Base-by-base conservation (phyloP, 805 yeast species). In the Metschnikowia baotianmanensis region DNA sequence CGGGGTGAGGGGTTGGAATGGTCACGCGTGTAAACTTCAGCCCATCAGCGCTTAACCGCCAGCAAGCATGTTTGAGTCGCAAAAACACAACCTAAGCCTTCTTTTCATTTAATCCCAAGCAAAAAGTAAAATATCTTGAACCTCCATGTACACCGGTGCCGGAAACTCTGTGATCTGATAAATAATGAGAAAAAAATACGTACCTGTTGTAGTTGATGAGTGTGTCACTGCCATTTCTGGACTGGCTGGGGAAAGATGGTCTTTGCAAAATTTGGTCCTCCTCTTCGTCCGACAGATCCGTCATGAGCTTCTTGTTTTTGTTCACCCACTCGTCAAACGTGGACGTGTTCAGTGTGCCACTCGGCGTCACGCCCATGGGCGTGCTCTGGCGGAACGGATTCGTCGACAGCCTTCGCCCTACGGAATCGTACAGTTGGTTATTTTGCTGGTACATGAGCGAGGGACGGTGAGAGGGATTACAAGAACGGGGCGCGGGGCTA, bases 301-400 rank as follows among this genome's bases (percentile, higher is more conserved):
- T 65, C 42, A 72, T 45, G 56, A 74, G 47, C 50, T 59, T 62
- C 46, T 62, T 65, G 46, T 70, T 71, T 42, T 65, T 65, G 41
- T 67, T 66, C 16, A 83, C 77, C 89, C 89, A 83, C 16, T 67
- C 71, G 30, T 76, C 79, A 55, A 79, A 82, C 12, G 54, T 52
- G 15, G 51, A 41, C 28, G 36, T 40, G 20, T 28, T 36, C 51
- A 32, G 43, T 31, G 43, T 40, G 30, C 29, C 43, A 11, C 39
- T 10, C 36, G 19, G 24, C 25, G 28, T 30, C 32, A 32, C 31
- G 33, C 43, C 45, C 41, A 69, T 68, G 19, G 18, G 31, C 20
- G 39, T 34, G 42, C 31, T 27, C 32, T 40, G 39, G 55, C 91
- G 73, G 60, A 84, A 84, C n/a, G 91, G 91, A 51, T 84, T 84